Percentiles rank a stretch among this genome's conserved stretches.
Evolutionary conservation across 2,329 filamentous ascomycete species (phyloP).

Genomic region (Leptographium flavum): DNA sequence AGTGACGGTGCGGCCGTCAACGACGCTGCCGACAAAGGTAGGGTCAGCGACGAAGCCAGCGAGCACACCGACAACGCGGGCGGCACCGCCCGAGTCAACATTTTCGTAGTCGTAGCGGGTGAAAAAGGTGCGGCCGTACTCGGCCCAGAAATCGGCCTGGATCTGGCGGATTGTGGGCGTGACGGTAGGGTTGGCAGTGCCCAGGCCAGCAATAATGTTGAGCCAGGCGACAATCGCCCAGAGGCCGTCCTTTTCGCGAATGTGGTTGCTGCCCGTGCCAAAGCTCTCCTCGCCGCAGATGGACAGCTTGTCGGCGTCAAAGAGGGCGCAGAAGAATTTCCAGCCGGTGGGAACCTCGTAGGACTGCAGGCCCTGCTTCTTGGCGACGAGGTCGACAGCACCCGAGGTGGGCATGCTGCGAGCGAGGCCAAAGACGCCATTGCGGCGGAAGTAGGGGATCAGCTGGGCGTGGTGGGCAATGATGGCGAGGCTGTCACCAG

Average conservation of each 20-base stretch:
- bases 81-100: constrained; percentile 79
- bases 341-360: constrained; percentile 98
- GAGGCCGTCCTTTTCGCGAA: constrained; percentile 95
- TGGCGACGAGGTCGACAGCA: constrained; percentile 87
- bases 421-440: constrained; percentile 88
- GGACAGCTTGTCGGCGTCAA: constrained; percentile 88
- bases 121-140: constrained; percentile 96
- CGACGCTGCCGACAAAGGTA: constrained; percentile 66
- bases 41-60: constrained; percentile 61
- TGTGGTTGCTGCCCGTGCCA: constrained; percentile 95
- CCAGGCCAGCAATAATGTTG: constrained; percentile 93
- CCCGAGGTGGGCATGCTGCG: constrained; percentile 96
- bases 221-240: constrained; percentile 97
- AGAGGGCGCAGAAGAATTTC: constrained; percentile 98
- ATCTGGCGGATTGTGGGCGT: constrained; percentile 91
- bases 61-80: constrained; percentile 76
- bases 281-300: constrained; percentile 99
- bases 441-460: constrained; percentile 97
- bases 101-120: constrained; percentile 98
- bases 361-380: constrained; percentile 78
- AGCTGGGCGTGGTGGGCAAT: constrained; percentile 93
- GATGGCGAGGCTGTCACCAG: constrained; percentile 92
- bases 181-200: constrained; percentile 62
- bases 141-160: constrained; percentile 92
- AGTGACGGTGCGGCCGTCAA: constrained; percentile 69